Conservation (phyloP, 2,329 filamentous ascomycete species). For the Raffaelea albimanens region DNA sequence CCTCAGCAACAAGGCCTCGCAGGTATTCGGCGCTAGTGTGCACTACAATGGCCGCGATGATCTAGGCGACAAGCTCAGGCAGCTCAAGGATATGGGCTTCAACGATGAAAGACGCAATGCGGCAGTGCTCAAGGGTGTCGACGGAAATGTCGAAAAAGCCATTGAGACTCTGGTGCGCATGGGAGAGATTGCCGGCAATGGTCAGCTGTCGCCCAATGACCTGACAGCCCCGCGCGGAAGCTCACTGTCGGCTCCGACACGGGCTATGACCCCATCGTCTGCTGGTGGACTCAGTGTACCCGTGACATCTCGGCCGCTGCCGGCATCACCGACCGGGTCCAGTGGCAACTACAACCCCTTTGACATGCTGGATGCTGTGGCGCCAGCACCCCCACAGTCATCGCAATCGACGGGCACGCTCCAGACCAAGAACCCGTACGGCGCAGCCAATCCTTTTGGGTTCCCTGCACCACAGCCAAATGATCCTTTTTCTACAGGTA, state of each 20-base stretch:
- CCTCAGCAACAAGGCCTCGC: conserved; percentile 51
- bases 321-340: conserved; percentile 30
- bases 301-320: conserved; percentile 11
- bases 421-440: conserved; percentile 46
- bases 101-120: conserved; percentile 71
- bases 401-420: conserved; percentile 56
- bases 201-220: conserved; percentile 12
- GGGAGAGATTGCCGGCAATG: conserved; percentile 50
- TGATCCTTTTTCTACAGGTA: conserved; percentile 14
- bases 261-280: conserved; percentile 46
- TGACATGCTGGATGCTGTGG: conserved; percentile 53
- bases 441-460: conserved; percentile 60
- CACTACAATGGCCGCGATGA: conserved; percentile 35
- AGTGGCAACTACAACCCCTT: conserved; percentile 46
- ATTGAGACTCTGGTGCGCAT: conserved; percentile 77
- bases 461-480: conserved; percentile 28
- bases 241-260: conserved; percentile 31
- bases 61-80: conserved; percentile 66
- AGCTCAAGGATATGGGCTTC: conserved; percentile 87
- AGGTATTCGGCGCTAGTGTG: conserved; percentile 60
- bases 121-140: conserved; percentile 68
- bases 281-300: conserved; percentile 17
- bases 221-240: conserved; percentile 37
- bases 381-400: conserved; percentile 47
- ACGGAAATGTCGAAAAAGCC: conserved; percentile 76